Percentiles rank a stretch among this genome's conserved stretches.
Evolutionary conservation across 176 grass and related monocot genomes (phyloP).

Genomic region (Tillandsia fasciculata): DNA sequence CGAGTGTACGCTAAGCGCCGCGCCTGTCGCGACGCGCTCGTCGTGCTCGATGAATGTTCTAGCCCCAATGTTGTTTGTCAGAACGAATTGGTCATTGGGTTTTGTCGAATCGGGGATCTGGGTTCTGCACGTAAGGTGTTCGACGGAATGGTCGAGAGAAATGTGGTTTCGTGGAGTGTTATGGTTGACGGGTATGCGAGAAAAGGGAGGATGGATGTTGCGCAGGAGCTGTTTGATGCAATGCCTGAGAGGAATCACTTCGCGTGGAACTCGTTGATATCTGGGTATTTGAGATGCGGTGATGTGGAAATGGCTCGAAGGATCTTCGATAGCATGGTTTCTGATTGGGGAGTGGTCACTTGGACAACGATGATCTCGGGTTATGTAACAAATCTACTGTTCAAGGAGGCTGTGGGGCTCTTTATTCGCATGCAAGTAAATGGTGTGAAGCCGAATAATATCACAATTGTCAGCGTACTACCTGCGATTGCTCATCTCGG

Average conservation of each 20-base stretch:
- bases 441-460: slow-evolving; percentile 10
- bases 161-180: slow-evolving; percentile 24
- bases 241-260: slow-evolving; percentile 17
- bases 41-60: not conserved
- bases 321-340: slow-evolving; percentile 11
- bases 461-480: slow-evolving; percentile 13
- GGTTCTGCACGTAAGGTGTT: slow-evolving; percentile 3
- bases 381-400: slow-evolving; percentile 3
- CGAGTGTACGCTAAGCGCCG: slow-evolving; percentile 12
- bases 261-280: slow-evolving; percentile 19
- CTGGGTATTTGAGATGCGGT: slow-evolving; percentile 17
- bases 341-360: slow-evolving; percentile 9
- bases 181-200: slow-evolving; percentile 18
- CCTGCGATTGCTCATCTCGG: slow-evolving; percentile 15
- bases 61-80: slow-evolving; percentile 1
- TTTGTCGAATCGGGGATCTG: slow-evolving; percentile 6
- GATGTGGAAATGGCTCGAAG: not conserved
- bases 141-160: slow-evolving; percentile 10
- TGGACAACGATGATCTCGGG: slow-evolving; percentile 20
- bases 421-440: slow-evolving; percentile 14
- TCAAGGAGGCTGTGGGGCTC: slow-evolving; percentile 11
- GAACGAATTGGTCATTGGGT: slow-evolving; percentile 16
- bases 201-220: slow-evolving; percentile 3
- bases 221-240: slow-evolving; percentile 15
- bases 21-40: slow-evolving; percentile 3